Conservation (phyloP, 2,329 filamentous ascomycete species). For the Clarireedia homoeocarpa region DNA sequence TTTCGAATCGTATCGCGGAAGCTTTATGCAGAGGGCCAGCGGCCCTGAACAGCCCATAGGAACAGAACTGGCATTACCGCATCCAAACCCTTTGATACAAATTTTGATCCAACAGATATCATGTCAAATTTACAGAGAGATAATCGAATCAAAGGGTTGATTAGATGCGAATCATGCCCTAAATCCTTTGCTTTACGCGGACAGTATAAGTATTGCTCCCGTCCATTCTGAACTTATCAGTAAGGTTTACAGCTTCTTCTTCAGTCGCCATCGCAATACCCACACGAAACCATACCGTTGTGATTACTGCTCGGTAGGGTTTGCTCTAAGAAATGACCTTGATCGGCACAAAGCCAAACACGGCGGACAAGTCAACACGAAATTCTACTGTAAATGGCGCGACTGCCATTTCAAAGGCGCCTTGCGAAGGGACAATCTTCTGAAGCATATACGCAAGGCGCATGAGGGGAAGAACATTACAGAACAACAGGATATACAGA, state of each 20-base stretch:
- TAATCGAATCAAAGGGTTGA: constrained; percentile 11
- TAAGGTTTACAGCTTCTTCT: not conserved
- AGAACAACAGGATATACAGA: constrained; percentile 2
- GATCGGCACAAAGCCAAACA: constrained; percentile 15
- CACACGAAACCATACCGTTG: constrained; percentile 15
- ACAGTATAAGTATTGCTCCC: constrained; percentile 14
- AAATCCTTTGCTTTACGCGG: constrained; percentile 12
- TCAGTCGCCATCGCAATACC: constrained; percentile 17
- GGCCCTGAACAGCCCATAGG: too few species aligned
- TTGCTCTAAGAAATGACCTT: constrained; percentile 16
- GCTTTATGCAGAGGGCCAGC: too few species aligned
- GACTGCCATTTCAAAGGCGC: constrained; percentile 14
- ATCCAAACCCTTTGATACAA: too few species aligned
- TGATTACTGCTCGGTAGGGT: constrained; percentile 9
- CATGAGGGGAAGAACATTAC: constrained; percentile 7
- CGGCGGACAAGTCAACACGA: constrained; percentile 10
- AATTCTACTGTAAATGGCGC: constrained; percentile 15
- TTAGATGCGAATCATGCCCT: constrained; percentile 13
- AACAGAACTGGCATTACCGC: too few species aligned
- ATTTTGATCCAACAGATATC: too few species aligned
- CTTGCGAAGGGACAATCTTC: constrained; percentile 16
- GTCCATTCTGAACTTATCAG: constrained; percentile 3
- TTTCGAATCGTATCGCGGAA: too few species aligned
- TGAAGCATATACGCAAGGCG: constrained; percentile 13
- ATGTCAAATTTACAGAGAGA: too few species aligned